Percentiles rank a stretch among this genome's conserved stretches.
phyloP scores from a whole-genome alignment of 2,329 filamentous ascomycete species.

The Helotiales sp. region DNA sequence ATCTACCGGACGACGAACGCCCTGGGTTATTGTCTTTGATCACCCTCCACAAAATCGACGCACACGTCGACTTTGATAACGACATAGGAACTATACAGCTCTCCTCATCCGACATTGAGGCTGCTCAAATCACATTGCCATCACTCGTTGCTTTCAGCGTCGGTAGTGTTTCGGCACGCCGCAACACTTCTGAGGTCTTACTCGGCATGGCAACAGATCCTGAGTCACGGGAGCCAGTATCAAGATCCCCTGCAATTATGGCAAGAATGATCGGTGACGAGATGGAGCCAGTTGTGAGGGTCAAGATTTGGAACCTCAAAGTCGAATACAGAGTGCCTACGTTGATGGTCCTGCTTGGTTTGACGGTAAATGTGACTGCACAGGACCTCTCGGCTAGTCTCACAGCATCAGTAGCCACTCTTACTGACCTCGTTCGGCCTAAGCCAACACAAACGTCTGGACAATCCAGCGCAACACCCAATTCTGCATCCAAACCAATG shows the following conservation, averaged over 20 bases:
- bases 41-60: slow-evolving; percentile 62
- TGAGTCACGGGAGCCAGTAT: slow-evolving; percentile 28
- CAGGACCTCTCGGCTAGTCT: slow-evolving; percentile 76
- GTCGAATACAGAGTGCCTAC: slow-evolving; percentile 89
- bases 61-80: slow-evolving; percentile 63
- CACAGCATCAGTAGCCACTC: slow-evolving; percentile 75
- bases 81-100: slow-evolving; percentile 65
- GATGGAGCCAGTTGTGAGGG: slow-evolving; percentile 84
- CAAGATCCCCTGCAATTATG: slow-evolving; percentile 71
- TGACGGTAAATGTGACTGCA: slow-evolving; percentile 64
- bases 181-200: slow-evolving; percentile 71
- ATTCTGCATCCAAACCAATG: slow-evolving; percentile 51
- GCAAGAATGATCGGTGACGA: slow-evolving; percentile 90
- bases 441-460: slow-evolving; percentile 24
- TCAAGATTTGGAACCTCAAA: slow-evolving; percentile 81
- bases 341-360: slow-evolving; percentile 74
- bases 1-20: slow-evolving; percentile 91
- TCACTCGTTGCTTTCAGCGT: slow-evolving; percentile 79
- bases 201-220: slow-evolving; percentile 52
- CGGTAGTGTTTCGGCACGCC: slow-evolving; percentile 57
- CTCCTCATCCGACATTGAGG: slow-evolving; percentile 62
- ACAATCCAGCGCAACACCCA: slow-evolving; percentile 11
- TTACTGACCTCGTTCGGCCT: slow-evolving; percentile 64
- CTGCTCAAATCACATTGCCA: slow-evolving; percentile 82
- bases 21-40: slow-evolving; percentile 81